A percentile compares a stretch with the other conserved stretches of the same genome.
phyloP scores from a whole-genome alignment of 352 stramenopile genomes.

The Pythium myriotylum region DNA sequence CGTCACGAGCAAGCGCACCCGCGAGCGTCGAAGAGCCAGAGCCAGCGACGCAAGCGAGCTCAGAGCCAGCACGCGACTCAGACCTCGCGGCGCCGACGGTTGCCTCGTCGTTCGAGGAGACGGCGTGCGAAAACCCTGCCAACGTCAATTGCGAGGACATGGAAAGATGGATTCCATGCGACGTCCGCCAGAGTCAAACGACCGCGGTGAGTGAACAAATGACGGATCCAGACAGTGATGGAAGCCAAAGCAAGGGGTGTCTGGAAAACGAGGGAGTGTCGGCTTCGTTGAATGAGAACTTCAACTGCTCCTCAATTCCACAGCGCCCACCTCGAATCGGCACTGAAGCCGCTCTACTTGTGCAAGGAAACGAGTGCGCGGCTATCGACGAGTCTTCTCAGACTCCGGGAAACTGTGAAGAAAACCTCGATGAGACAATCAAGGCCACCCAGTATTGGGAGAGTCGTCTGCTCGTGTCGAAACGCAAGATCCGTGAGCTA shows the following conservation, averaged over 20 bases:
- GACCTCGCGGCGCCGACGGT: too few species aligned
- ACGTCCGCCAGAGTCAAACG: not conserved
- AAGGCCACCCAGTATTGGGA: conserved; percentile 26
- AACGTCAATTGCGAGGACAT: too few species aligned
- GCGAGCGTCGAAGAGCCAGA: not conserved
- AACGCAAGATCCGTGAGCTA: conserved; percentile 21
- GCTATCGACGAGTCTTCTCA: not conserved
- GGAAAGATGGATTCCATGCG: not conserved
- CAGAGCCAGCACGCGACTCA: not conserved
- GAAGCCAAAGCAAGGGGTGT: not conserved
- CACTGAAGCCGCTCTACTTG: not conserved
- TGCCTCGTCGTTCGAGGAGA: too few species aligned
- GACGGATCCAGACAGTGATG: not conserved
- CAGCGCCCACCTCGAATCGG: not conserved
- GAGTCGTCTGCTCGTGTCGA: conserved; percentile 13
- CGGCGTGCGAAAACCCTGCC: too few species aligned
- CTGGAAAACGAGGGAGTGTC: not conserved
- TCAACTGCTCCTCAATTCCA: not conserved
- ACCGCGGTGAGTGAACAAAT: not conserved
- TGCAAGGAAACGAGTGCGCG: not conserved
- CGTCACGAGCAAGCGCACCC: not conserved
- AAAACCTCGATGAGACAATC: not conserved
- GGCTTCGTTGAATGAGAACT: too few species aligned
- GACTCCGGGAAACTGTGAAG: not conserved
- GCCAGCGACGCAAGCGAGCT: not conserved